Evolutionary conservation across 176 grass and related monocot genomes (phyloP), one percentile per base, ranked within the genome.

Genomic region (Aegilops longissima): DNA sequence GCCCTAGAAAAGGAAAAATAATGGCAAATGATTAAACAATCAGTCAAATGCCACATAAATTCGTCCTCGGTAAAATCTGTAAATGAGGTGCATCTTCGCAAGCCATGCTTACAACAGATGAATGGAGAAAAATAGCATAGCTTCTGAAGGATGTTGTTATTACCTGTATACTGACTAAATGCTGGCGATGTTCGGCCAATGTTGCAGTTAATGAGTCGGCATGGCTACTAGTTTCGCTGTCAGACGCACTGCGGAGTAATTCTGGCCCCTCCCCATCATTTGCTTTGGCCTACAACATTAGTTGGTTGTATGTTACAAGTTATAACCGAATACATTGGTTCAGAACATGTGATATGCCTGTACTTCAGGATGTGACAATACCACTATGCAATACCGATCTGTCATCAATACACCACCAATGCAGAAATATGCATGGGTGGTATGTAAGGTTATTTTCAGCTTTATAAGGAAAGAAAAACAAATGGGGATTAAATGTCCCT

Each of bases 111-210:
- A 73, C 27, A 40, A 83, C 74, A 45, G 12, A 58, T 66, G n/a
- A 56, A 79, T 12, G 65, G 39, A 54, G 7, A 83, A 76, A 76
- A 72, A 7, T 27, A 73, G 73, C 16, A 70, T 70, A 75, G 12
- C 24, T 47, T 63, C 49, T 18, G n/a, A 81, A 30, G 30, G n/a
- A 85, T 70, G 21, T 59, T 91, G 52, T 64, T 82, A 23, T 88
- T 91, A 99, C 97, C 92, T 99, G 94, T 93, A 99, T 99, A 78
- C 94, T 99, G 83, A 94, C 87, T 94, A 94, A 91, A 92, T 99
- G 97, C 77, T 99, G 97, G 10, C 92, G 90, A 87, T 99, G 97
- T 88, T 99, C 97, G 29, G 97, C 92, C 79, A 99, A 86, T 24
- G 94, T 99, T 44, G 89, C 87, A 68, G 85, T 88, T 89, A 99